Evolutionary conservation across 352 stramenopile species (phyloP).

Genomic region (Phytophthora citricola): DNA sequence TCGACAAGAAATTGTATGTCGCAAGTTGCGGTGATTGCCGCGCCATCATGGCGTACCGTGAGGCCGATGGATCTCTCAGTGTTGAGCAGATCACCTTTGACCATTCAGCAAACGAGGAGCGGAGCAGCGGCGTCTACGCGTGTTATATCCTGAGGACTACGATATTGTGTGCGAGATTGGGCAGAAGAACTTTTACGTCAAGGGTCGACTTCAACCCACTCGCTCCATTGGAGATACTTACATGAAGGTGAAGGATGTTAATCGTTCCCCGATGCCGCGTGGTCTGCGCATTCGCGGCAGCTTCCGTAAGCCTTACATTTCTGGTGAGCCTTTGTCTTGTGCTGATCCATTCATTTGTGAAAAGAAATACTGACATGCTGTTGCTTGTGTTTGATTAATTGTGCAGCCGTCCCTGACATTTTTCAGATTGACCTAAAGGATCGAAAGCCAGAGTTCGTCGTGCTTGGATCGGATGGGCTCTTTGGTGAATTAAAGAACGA

Average conservation of each 20-base stretch:
- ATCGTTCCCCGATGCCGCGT: slow-evolving; percentile 64
- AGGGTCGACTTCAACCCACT: slow-evolving; percentile 71
- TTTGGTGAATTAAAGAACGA: slow-evolving; percentile 71
- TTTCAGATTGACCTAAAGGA: slow-evolving; percentile 64
- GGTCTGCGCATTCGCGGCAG: slow-evolving; percentile 61
- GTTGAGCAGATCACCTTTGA: slow-evolving; percentile 76
- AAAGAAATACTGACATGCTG: slow-evolving; percentile 8
- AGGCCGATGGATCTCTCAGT: slow-evolving; percentile 50
- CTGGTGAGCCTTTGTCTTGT: slow-evolving; percentile 28
- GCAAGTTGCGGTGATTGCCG: slow-evolving; percentile 73
- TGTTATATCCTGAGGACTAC: slow-evolving; percentile 67
- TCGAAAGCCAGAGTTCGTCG: slow-evolving; percentile 64
- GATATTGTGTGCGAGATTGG: slow-evolving; percentile 78
- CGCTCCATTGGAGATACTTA: slow-evolving; percentile 74
- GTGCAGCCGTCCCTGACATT: slow-evolving; percentile 61
- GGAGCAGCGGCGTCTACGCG: slow-evolving; percentile 63
- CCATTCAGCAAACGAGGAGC: slow-evolving; percentile 70
- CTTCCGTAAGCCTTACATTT: slow-evolving; percentile 71
- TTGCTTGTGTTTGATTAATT: slow-evolving; percentile 5
- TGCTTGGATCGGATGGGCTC: slow-evolving; percentile 68
- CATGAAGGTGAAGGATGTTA: slow-evolving; percentile 82
- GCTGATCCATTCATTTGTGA: neutral
- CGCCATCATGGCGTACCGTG: slow-evolving; percentile 70
- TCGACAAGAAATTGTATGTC: slow-evolving; percentile 63
- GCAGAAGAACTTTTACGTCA: slow-evolving; percentile 74